Evolutionary conservation across 345 rosid species (phyloP).

Genomic region (Rhizophora apiculata): DNA sequence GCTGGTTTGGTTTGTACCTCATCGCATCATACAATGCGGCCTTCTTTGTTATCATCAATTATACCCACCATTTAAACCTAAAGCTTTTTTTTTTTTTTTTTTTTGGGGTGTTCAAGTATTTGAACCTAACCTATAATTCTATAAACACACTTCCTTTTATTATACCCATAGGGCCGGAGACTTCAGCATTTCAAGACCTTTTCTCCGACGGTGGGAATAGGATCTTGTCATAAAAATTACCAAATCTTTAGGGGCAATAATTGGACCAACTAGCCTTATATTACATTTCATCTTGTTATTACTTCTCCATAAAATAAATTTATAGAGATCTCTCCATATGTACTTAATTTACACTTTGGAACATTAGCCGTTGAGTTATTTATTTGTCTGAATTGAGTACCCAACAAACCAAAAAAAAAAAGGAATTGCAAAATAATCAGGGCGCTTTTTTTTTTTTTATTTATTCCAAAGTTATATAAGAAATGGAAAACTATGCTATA

Average conservation of each 20-base stretch:
- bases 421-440: no score
- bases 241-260: slow-evolving; percentile 29
- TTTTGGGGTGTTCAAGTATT: neutral
- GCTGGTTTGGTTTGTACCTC: neutral
- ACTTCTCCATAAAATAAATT: no score
- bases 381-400: no score
- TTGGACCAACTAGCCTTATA: slow-evolving; percentile 27
- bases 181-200: slow-evolving; percentile 17
- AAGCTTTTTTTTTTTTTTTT: no score
- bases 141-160: slow-evolving; percentile 22
- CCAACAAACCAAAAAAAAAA: no score
- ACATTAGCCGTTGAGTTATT: no score
- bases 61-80: slow-evolving; percentile 10
- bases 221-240: slow-evolving; percentile 17
- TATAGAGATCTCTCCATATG: no score
- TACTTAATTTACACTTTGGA: no score
- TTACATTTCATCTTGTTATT: neutral
- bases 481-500: no score
- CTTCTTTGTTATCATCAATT: slow-evolving; percentile 30
- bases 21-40: slow-evolving; percentile 21
- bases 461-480: no score
- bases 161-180: slow-evolving; percentile 2
- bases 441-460: no score
- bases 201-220: neutral
- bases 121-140: slow-evolving; percentile 40